phyloP scores from a whole-genome alignment of 805 yeast species.

The Maudiozyma pseudohumilis region DNA sequence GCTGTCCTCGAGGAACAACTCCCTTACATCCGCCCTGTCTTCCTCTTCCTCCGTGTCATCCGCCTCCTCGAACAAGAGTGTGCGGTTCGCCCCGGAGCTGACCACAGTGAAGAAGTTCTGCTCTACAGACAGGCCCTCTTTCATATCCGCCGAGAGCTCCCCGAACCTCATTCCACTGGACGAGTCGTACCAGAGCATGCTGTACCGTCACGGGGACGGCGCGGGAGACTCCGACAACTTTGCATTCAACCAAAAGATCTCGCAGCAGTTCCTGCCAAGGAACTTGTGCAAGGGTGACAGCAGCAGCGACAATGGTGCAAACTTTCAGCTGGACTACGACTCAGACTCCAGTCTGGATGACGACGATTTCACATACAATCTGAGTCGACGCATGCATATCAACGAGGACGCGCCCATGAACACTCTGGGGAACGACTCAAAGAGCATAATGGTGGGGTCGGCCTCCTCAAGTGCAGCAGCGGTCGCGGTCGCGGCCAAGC shows the following conservation, averaged over 20 bases:
- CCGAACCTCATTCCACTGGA: conserved; percentile 15
- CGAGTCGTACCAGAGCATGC: not conserved
- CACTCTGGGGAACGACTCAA: no score
- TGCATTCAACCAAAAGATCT: not conserved
- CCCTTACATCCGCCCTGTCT: conserved; percentile 6
- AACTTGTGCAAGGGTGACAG: not conserved
- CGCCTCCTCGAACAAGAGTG: conserved; percentile 38
- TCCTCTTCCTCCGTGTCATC: conserved; percentile 11
- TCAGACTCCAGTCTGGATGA: conserved; percentile 14
- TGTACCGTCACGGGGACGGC: no score
- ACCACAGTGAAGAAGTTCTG: conserved; percentile 57
- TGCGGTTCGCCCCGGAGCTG: conserved; percentile 52
- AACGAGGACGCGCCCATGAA: not conserved
- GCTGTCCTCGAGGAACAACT: conserved; percentile 7
- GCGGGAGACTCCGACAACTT: not conserved
- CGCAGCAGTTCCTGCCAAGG: not conserved
- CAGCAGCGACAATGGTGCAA: not conserved
- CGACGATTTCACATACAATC: conserved; percentile 1
- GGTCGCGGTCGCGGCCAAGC: not conserved
- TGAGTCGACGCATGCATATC: not conserved
- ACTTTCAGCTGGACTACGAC: conserved; percentile 14
- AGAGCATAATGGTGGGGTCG: not conserved
- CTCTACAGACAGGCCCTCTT: conserved; percentile 48
- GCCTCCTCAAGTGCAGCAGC: no score
- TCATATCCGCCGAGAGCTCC: conserved; percentile 49